Conservation (phyloP, 371 early-diverging fungal genomes). For the Gilbertella persicaria region DNA sequence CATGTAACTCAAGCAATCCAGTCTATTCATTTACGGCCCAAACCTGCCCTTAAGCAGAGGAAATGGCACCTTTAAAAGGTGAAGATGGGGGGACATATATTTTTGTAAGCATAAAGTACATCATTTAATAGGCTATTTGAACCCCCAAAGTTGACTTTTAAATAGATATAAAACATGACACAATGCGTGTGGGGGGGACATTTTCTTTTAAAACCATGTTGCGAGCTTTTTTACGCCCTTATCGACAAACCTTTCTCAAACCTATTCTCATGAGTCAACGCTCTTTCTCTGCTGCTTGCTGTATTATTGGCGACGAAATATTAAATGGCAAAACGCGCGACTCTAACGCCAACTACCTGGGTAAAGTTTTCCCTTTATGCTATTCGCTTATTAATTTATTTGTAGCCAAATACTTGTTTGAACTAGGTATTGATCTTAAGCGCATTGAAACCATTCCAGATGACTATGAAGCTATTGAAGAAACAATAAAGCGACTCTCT, state of each 20-base stretch:
- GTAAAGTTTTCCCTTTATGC: slow-evolving; percentile 19
- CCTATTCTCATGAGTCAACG: slow-evolving; percentile 1
- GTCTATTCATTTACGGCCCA: no score
- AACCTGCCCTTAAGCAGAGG: no score
- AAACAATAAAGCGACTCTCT: slow-evolving; percentile 54
- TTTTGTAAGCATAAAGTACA: no score
- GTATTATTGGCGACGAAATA: slow-evolving; percentile 71
- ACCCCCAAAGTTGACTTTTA: no score
- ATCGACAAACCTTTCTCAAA: neutral
- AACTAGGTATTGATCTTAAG: slow-evolving; percentile 60
- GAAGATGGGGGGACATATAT: no score
- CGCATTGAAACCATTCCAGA: slow-evolving; percentile 68
- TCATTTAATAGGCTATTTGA: no score
- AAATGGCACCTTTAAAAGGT: no score
- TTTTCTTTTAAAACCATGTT: neutral
- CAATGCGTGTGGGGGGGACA: no score
- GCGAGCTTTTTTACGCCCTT: neutral
- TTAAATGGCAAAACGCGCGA: slow-evolving; percentile 76
- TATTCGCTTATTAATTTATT: neutral
- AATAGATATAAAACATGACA: no score
- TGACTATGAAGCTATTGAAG: slow-evolving; percentile 51
- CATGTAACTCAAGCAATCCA: no score
- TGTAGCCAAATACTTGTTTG: slow-evolving; percentile 59
- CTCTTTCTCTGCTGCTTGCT: slow-evolving; percentile 40
- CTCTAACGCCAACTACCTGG: slow-evolving; percentile 62